Evolutionary conservation across 2,329 filamentous ascomycete genomes (phyloP), one percentile per base, ranked within the genome.

Genomic region (Colletotrichum acutatum): DNA sequence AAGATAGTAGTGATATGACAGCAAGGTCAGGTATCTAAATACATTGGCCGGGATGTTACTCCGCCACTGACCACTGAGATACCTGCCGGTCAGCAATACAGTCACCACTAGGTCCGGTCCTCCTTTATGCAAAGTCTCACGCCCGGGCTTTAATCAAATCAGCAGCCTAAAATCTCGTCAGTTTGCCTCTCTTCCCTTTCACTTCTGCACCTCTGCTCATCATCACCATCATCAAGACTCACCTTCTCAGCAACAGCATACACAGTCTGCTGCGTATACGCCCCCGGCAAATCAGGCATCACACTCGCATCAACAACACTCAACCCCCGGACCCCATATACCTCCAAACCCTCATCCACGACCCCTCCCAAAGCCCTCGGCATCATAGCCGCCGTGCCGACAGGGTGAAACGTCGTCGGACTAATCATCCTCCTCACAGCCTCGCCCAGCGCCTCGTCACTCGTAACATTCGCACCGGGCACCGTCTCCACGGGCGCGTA

Each of bases 401-500:
- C 58, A 4, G 65, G 68, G n/a, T 76, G 64, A 62, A 68, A 76
- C 19, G 68, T 72, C 0, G 74, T 76, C n/a, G 72, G 66, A 26
- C 68, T 74, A 1, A 76, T 24, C 26, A 63, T 58, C 3, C 52
- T 26, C 16, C 74, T 54, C 26, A 76, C 57, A 28, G 70, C 74
- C 37, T 66, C 68, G 32, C 65, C 42, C 28, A 76, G 34, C 26
- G 34, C 71, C 46, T 66, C 66, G 19, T 42, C 68, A 7, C 68
- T 72, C 26, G 74, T 74, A 32, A 76, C 37, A 22, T 75, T 66
- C 24, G 68, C 65, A 0, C 75, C 75, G 1, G 75, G 75, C 9
- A 73, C 66, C 7, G 78, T 69, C 72, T 84, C 83, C 0, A 77
- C 75, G 8, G 82, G 82, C 6, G 59, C 71, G 19, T n/a, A 49